Percentiles rank a stretch among this genome's conserved stretches.
phyloP scores from a whole-genome alignment of 1,139 yeast genomes.

The Geotrichum restrictum region DNA sequence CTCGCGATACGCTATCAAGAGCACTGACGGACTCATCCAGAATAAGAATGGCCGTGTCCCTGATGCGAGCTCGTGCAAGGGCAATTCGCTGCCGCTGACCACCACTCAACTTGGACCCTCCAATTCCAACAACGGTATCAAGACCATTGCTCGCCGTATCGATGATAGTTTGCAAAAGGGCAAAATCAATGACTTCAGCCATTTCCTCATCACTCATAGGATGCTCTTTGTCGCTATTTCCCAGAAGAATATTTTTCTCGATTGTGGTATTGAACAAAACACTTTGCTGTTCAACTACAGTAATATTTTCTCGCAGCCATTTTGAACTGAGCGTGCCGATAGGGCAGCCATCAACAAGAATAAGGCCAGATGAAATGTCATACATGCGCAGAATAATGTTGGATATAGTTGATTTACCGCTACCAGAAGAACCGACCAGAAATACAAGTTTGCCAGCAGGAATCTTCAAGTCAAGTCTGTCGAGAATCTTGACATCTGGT shows the following conservation, averaged over 20 bases:
- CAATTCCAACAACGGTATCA: conserved; percentile 49
- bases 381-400: conserved; percentile 61
- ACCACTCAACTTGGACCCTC: conserved; percentile 64
- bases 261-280: conserved; percentile 62
- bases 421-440: conserved; percentile 81
- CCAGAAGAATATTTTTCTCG: conserved; percentile 57
- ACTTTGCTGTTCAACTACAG: conserved; percentile 69
- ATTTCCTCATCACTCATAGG: conserved; percentile 35
- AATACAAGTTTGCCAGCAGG: conserved; percentile 51
- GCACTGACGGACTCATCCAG: conserved; percentile 87
- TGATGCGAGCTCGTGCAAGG: conserved; percentile 71
- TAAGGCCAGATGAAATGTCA: conserved; percentile 44
- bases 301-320: conserved; percentile 62
- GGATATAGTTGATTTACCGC: conserved; percentile 84
- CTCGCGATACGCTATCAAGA: conserved; percentile 53
- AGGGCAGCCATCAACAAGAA: conserved; percentile 54
- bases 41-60: conserved; percentile 69
- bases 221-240: conserved; percentile 34
- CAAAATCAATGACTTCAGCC: conserved; percentile 50
- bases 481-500: conserved; percentile 44
- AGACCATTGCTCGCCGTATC: conserved; percentile 50
- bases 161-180: conserved; percentile 44
- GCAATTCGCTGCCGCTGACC: conserved; percentile 86
- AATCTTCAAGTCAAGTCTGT: conserved; percentile 46
- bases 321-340: conserved; percentile 43